phyloP scores from a whole-genome alignment of 225 moss, liverwort and hornwort species.

The Rhytidiadelphus loreus region DNA sequence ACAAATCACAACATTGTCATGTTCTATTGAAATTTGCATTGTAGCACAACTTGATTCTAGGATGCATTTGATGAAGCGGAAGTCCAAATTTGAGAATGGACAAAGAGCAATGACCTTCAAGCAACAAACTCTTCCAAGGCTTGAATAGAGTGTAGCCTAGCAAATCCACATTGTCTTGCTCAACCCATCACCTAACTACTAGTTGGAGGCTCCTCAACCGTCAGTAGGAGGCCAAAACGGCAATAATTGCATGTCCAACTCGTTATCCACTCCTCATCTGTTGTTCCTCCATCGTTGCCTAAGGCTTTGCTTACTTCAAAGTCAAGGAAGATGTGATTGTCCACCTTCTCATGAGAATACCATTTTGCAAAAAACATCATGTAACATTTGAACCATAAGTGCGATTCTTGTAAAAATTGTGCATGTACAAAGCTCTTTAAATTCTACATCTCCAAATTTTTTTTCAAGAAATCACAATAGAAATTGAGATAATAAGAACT shows the following conservation, averaged over 20 bases:
- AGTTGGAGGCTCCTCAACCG: too few relatives aligned
- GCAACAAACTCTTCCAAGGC: rapidly evolving
- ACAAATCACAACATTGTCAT: not conserved
- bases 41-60: not conserved
- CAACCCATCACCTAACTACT: too few relatives aligned
- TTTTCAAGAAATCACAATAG: rapidly evolving
- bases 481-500: not conserved
- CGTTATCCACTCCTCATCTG: rapidly evolving
- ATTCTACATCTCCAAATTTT: not conserved
- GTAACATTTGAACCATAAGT: not conserved
- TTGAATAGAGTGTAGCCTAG: not conserved
- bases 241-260: rapidly evolving
- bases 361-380: not conserved
- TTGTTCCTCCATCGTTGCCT: rapidly evolving
- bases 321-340: not conserved
- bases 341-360: rapidly evolving
- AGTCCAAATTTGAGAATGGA: not conserved
- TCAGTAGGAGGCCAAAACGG: not conserved
- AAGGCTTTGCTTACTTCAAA: not conserved
- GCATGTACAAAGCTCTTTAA: not conserved
- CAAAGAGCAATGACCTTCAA: rapidly evolving
- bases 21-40: not conserved
- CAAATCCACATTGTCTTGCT: rapidly evolving
- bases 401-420: not conserved
- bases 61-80: not conserved